Evolutionary conservation across 371 early-diverging fungal genomes (phyloP).

Genomic region (Phascolomyces articulosus): DNA sequence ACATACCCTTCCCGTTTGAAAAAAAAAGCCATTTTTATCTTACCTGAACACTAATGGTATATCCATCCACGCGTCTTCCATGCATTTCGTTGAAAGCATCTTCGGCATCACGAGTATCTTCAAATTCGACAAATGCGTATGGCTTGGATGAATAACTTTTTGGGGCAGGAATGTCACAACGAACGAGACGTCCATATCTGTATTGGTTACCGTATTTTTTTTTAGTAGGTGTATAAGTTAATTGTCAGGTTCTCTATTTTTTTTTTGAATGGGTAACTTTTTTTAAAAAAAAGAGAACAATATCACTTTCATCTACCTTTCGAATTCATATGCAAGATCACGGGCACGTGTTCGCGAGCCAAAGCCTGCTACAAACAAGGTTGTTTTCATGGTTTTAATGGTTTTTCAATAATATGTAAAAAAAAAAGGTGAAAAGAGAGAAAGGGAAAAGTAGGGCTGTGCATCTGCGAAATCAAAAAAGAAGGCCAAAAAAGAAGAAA

Average conservation of each 20-base stretch:
- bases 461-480: too few species aligned
- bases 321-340: slow-evolving; percentile 86
- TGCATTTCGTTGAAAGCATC: slow-evolving; percentile 91
- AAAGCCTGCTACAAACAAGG: slow-evolving; percentile 78
- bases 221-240: too few species aligned
- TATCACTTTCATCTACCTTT: slow-evolving; percentile 54
- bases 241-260: too few species aligned
- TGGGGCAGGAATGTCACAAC: slow-evolving; percentile 85
- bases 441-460: not conserved
- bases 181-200: slow-evolving; percentile 82
- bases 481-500: too few species aligned
- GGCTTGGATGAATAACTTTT: slow-evolving; percentile 62
- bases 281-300: not conserved
- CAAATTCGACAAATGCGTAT: slow-evolving; percentile 94
- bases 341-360: slow-evolving; percentile 70
- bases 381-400: slow-evolving; percentile 41
- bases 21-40: too few species aligned
- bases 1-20: not conserved
- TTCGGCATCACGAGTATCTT: slow-evolving; percentile 84
- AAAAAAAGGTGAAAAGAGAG: not conserved
- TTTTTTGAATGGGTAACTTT: too few species aligned
- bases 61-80: slow-evolving; percentile 77
- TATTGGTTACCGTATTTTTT: too few species aligned
- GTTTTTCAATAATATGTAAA: not conserved
- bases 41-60: slow-evolving; percentile 79